Base-by-base conservation (phyloP, 495 filamentous ascomycete species). In the Aspergillus hancockii region DNA sequence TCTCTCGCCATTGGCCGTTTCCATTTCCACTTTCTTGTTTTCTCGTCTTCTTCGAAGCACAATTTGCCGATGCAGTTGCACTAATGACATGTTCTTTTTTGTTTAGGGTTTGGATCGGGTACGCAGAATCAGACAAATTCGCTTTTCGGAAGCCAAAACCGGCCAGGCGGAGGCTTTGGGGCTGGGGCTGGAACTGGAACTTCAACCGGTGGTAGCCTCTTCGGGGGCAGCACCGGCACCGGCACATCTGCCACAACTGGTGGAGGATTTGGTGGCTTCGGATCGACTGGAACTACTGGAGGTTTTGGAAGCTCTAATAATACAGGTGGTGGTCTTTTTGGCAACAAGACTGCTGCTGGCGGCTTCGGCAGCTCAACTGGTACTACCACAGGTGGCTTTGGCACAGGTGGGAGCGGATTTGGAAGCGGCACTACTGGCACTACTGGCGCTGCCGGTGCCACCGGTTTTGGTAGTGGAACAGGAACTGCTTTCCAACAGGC, bases 401-500 rank as follows among this genome's bases (percentile, higher is more conserved):
- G 67, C 51, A 73, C 65, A 12, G 63, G 62, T 25, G 67, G 57
- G 32, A 82, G 82, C 36, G 50, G 70, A 22, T 78, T 72, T 62
- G 74, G 81, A 30, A 74, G 51, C n/a, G 54, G 36, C 13, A 49
- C 41, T 9, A 65, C 58, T 54, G 71, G 71, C 14, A 54, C 66
- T 19, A 63, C 57, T 31, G 66, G 66, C 31, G 58, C 61, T 25
- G 69, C 67, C 9, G 60, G 55, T 7, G 64, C 70, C 62, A 49
- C 63, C 10, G 75, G 65, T 8, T 82, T 83, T 61, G 80, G 78
- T 25, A 64, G 66, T 53, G 75, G 65, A 46, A 65, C 73, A 31
- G 67, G 78, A 16, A 80, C 75, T 57, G 81, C 82, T 31, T 85
- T 87, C 63, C 63, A 72, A 30, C 74, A 75, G 32, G 66, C 63